phyloP scores from a whole-genome alignment of 2,329 filamentous ascomycete species.

The Neocucurbitaria cava region DNA sequence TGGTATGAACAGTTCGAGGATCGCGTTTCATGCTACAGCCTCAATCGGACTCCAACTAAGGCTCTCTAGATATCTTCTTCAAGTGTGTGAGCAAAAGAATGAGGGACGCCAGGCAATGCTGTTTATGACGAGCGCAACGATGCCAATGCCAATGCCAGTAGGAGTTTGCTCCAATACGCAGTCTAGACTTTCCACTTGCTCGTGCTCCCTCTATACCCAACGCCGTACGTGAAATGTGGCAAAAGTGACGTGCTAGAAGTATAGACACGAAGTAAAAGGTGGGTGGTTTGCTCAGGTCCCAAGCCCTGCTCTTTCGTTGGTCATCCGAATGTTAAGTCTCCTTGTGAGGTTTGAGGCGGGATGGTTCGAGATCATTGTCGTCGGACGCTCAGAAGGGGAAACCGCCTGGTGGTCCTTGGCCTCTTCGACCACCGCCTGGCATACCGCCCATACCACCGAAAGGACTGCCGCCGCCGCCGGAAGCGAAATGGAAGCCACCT shows the following conservation, averaged over 20 bases:
- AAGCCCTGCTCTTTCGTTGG: no score
- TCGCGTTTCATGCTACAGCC: neutral
- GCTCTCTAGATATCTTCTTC: neutral
- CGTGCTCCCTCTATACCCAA: constrained; percentile 36
- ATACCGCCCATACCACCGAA: constrained; percentile 47
- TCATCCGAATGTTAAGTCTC: no score
- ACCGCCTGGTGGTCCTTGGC: constrained; percentile 41
- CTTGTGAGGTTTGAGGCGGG: neutral
- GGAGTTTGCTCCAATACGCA: constrained; percentile 8
- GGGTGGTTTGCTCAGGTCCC: neutral
- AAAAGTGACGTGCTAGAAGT: constrained; percentile 17
- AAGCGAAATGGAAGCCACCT: constrained; percentile 55
- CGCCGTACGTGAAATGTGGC: constrained; percentile 27
- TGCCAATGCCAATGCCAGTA: constrained; percentile 20
- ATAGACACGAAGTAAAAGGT: constrained; percentile 27
- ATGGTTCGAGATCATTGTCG: neutral
- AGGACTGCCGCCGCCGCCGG: constrained; percentile 49
- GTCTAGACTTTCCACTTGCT: constrained; percentile 25
- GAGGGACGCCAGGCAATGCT: constrained; percentile 30
- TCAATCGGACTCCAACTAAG: neutral
- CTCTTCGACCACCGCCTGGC: constrained; percentile 41
- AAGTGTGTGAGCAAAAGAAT: neutral
- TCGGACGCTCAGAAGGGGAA: constrained; percentile 32
- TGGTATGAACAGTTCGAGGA: neutral
- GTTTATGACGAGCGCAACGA: constrained; percentile 9